Base-by-base conservation (phyloP, 2,329 filamentous ascomycete genomes). In the Colletotrichum sojae region DNA sequence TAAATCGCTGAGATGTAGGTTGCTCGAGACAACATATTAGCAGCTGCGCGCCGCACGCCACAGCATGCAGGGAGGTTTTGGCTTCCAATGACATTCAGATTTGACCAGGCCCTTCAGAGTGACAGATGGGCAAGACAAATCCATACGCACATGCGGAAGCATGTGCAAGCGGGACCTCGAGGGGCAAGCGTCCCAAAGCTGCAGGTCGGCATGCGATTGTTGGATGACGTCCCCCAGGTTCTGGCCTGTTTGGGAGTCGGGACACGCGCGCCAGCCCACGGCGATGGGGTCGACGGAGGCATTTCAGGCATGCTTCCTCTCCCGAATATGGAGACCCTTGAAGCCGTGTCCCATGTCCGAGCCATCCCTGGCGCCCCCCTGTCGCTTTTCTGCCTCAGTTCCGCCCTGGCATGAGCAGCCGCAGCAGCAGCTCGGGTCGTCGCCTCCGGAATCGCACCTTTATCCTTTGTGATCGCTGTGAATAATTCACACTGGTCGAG, bases 401-500 rank as follows among this genome's bases (percentile, higher is more conserved):
- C 49, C 15, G 49, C 49, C 25, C 49, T 13, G n/a, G 43, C 25
- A 15, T 53, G 36, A 18, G n/a, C 22, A 43, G 10, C 51, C 18
- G 43, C 45, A 59, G 54, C 20, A 52, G 40, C 39, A 58, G 43
- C 25, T 69, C 55, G 49, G 66, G 43, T 66, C 51, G 66, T 62
- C 62, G 66, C 62, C 66, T 69, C 67, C 67, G 67, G 67, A n/a
- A 69, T 69, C 67, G 67, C 67, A 66, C 51, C 55, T 46, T 48
- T 66, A 36, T 27, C 56, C 55, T 69, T 69, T 69, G 62, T 66
- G 62, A 66, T 69, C 54, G 55, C 15, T 40, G 22, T 69, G 67
- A 61, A 52, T 69, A 66, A 67, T 61, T 40, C 22, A 52, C 31
- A 56, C 43, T 45, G 62, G 56, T 25, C 45, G 48, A 52, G 62